Evolutionary conservation across 2,329 filamentous ascomycete genomes (phyloP), one percentile per base, ranked within the genome.

Genomic region (Colletotrichum sp.): DNA sequence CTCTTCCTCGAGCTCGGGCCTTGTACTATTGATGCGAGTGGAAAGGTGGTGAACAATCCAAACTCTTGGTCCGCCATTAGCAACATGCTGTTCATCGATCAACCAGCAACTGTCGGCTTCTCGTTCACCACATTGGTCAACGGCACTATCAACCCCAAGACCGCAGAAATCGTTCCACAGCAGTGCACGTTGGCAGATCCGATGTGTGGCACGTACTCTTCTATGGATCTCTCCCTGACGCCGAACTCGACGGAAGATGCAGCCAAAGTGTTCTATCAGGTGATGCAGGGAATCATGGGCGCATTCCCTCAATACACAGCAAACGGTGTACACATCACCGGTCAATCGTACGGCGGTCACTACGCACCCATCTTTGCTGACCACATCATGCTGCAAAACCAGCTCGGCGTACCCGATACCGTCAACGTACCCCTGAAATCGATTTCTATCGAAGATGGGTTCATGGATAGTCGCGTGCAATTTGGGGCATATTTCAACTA

Each of bases 401-500:
- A 36, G 16, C 8, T 52, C 3, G 60, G 30, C 1, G 26, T 36
- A 8, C 26, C 69, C 3, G 72, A 69, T 4, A 75, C 68, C 2
- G 21, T 75, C 8, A 49, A 34, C 5, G 18, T 75, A 3, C 72
- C 69, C 26, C 3, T 75, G 5, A 75, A 26, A 36, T 75, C 72
- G 5, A 60, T 75, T 10, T 71, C 72, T 3, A 75, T 75, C 2
- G 72, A 75, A 12, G 72, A 75, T 12, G 72, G 72, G 5, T 72
- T 75, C 34, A 71, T 71, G 68, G 72, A 75, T 24, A 72, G 69
- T 18, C 57, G 72, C 3, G 69, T 72, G 4, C 72, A 75, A 12
- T 75, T 72, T 13, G 72, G 32, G 2, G 60, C 72, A 13, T 75
- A 75, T 16, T 72, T 72, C 21, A 72, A 75, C 62, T 75, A 75